phyloP scores from a whole-genome alignment of 2,329 filamentous ascomycete genomes.

The Coccinonectria pachysandricola region DNA sequence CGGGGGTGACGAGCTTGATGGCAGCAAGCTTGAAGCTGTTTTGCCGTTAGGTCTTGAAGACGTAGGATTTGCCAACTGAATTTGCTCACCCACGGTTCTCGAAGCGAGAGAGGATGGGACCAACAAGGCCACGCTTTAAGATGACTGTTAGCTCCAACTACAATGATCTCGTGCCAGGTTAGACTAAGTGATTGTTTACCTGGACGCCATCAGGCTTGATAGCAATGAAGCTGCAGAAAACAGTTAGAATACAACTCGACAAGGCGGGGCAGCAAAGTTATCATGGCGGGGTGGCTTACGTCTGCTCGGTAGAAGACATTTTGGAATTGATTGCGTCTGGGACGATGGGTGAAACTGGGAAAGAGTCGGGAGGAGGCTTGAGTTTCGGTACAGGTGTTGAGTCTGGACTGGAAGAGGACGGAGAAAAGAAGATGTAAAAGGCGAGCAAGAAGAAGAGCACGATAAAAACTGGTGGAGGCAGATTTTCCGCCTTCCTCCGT shows the following conservation, averaged over 20 bases:
- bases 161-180: too few species aligned
- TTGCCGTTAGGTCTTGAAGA: constrained; percentile 6
- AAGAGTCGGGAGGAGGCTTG: constrained; percentile 17
- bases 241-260: constrained; percentile 14
- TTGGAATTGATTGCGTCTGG: constrained; percentile 29
- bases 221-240: constrained; percentile 85
- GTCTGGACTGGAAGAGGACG: constrained; percentile 17
- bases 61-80: constrained; percentile 7
- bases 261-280: constrained; percentile 13
- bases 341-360: constrained; percentile 19
- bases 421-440: constrained; percentile 27
- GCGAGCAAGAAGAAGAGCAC: constrained; percentile 28
- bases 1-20: constrained; percentile 86
- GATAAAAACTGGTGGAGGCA: constrained; percentile 34
- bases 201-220: constrained; percentile 99
- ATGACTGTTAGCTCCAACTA: constrained; percentile 18
- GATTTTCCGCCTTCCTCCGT: constrained; percentile 27
- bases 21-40: constrained; percentile 91
- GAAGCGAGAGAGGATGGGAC: constrained; percentile 96
- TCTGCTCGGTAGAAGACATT: constrained; percentile 73
- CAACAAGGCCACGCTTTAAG: constrained; percentile 82
- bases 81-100: constrained; percentile 75
- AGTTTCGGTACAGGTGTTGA: constrained; percentile 20
- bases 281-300: constrained; percentile 49
- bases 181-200: constrained; percentile 42